These are phyloP conservation scores for Dothistroma pini DNA, from an alignment of 2,329 filamentous ascomycete species.

Conservation along the genomic window DNA sequence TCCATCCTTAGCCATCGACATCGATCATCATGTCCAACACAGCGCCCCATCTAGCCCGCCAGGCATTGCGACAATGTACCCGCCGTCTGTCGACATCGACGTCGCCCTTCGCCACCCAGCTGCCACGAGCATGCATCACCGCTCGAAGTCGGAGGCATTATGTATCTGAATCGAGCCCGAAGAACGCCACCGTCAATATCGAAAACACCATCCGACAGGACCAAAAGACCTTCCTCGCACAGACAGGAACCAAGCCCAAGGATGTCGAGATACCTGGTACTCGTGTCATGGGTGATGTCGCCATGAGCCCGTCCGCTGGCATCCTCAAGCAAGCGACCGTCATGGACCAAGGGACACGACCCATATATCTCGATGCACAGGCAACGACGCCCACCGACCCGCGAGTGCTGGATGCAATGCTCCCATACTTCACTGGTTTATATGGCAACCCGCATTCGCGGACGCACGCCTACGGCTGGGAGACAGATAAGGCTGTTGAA, in stretches of 20 bases:
- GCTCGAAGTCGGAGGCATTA: slow-evolving; percentile 53
- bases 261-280: slow-evolving; percentile 59
- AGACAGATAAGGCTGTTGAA: slow-evolving; percentile 92
- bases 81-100: slow-evolving; percentile 46
- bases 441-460: slow-evolving; percentile 97
- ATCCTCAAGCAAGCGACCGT: slow-evolving; percentile 88
- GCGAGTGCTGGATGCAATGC: slow-evolving; percentile 91
- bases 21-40: slow-evolving; percentile 43
- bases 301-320: slow-evolving; percentile 68
- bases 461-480: slow-evolving; percentile 98
- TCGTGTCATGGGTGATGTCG: slow-evolving; percentile 58
- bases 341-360: slow-evolving; percentile 87
- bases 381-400: slow-evolving; percentile 94
- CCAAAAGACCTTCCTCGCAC: slow-evolving; percentile 68
- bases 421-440: slow-evolving; percentile 86
- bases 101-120: slow-evolving; percentile 39
- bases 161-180: slow-evolving; percentile 77
- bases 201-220: slow-evolving; percentile 84
- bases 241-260: slow-evolving; percentile 53
- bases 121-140: slow-evolving; percentile 41
- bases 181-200: slow-evolving; percentile 73
- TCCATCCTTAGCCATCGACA: slow-evolving; percentile 8
- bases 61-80: slow-evolving; percentile 62
- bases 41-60: slow-evolving; percentile 67
- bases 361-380: slow-evolving; percentile 98